These are phyloP conservation scores for Verticillium isaacii DNA, from an alignment of 2,329 filamentous ascomycete genomes.

Conservation along the genomic window DNA sequence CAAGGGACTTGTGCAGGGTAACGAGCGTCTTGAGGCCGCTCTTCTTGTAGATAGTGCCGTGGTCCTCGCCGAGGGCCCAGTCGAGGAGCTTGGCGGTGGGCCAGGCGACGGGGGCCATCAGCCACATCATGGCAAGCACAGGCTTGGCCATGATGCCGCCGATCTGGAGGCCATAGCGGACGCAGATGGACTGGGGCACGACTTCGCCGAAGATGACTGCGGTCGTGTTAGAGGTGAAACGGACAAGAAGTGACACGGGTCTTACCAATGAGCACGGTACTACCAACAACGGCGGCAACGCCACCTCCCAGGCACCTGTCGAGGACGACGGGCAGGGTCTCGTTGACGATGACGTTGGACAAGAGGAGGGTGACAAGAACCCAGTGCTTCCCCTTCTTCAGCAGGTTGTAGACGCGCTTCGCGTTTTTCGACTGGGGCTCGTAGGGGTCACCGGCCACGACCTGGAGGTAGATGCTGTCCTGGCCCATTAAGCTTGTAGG, in stretches of 20 bases:
- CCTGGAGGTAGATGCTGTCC: constrained; percentile 96
- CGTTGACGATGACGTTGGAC: constrained; percentile 97
- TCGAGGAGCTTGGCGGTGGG: constrained; percentile 95
- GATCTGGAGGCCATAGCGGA: constrained; percentile 91
- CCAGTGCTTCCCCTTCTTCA: constrained; percentile 94
- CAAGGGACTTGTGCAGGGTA: constrained; percentile 87
- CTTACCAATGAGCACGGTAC: constrained; percentile 88
- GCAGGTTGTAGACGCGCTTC: constrained; percentile 69
- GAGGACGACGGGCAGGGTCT: constrained; percentile 90
- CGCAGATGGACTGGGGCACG: constrained; percentile 91
- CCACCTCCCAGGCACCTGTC: constrained; percentile 92
- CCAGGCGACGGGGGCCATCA: constrained; percentile 86
- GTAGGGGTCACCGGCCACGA: constrained; percentile 80
- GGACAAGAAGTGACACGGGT: neutral
- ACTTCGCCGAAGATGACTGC: constrained; percentile 97
- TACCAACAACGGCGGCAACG: constrained; percentile 88
- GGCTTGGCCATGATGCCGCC: constrained; percentile 89
- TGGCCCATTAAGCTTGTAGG: constrained; percentile 54
- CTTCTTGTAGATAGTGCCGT: constrained; percentile 97
- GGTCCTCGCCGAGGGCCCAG: constrained; percentile 79
- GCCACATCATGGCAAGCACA: constrained; percentile 85
- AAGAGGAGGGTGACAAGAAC: constrained; percentile 90
- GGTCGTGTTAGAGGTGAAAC: neutral
- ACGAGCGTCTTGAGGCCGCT: constrained; percentile 94
- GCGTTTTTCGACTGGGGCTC: constrained; percentile 86